Percentiles rank a stretch among this genome's conserved stretches.
Evolutionary conservation across 352 stramenopile genomes (phyloP).

Genomic region (Blastocystis sp.): DNA sequence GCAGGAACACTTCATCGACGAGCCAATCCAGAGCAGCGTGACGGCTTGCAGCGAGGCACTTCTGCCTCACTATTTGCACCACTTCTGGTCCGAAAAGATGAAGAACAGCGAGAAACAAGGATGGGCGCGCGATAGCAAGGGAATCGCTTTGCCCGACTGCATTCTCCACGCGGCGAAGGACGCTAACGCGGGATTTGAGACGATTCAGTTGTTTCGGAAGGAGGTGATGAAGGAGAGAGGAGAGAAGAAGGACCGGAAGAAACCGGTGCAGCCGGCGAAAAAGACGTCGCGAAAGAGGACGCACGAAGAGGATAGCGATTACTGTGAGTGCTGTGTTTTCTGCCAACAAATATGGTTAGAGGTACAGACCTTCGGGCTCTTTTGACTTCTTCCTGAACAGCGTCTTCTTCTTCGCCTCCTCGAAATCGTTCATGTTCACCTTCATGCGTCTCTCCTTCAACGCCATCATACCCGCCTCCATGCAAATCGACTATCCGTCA

Average conservation of each 20-base stretch:
- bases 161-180: not conserved
- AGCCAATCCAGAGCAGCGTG: not conserved
- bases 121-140: not conserved
- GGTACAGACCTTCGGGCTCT: constrained; percentile 97
- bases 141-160: not conserved
- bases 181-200: not conserved
- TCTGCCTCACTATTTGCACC: not conserved
- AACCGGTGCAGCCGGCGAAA: not conserved
- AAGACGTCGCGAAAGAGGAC: not conserved
- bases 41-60: not conserved
- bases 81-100: not conserved
- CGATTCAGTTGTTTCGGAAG: not conserved
- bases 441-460: constrained; percentile 98
- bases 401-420: constrained; percentile 99
- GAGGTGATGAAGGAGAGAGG: not conserved
- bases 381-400: constrained; percentile 99
- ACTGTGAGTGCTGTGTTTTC: constrained; percentile 35
- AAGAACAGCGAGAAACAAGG: not conserved
- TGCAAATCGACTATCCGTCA: constrained; percentile 90
- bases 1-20: not conserved
- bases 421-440: constrained; percentile 98
- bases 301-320: not conserved
- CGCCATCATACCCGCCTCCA: constrained; percentile 96
- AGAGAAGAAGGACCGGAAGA: not conserved
- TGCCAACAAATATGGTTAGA: constrained; percentile 82